Evolutionary conservation across 352 stramenopile genomes (phyloP).

Genomic region (Phytophthora agathidicida): DNA sequence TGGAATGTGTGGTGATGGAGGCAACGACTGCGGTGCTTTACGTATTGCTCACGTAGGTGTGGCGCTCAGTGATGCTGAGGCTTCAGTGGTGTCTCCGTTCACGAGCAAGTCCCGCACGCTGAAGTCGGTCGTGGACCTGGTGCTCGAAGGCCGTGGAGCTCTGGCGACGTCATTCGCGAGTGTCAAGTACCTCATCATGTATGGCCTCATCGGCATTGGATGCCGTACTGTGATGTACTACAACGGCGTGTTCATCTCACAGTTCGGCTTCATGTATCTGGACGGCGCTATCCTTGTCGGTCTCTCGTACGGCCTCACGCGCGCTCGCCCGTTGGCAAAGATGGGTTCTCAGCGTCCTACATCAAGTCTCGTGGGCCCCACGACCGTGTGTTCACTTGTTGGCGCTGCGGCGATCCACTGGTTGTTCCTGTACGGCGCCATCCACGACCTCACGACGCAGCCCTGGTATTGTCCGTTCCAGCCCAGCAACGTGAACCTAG

Average conservation of each 20-base stretch:
- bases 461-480: slow-evolving; percentile 79
- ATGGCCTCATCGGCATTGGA: slow-evolving; percentile 85
- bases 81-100: slow-evolving; percentile 89
- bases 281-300: slow-evolving; percentile 82
- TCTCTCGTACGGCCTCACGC: slow-evolving; percentile 82
- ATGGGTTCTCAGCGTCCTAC: slow-evolving; percentile 79
- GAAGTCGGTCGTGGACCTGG: slow-evolving; percentile 76
- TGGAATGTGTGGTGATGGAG: slow-evolving; percentile 86
- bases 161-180: slow-evolving; percentile 81
- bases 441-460: slow-evolving; percentile 62
- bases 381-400: slow-evolving; percentile 67
- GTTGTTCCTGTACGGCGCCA: slow-evolving; percentile 71
- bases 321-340: slow-evolving; percentile 57
- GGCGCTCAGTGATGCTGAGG: slow-evolving; percentile 89
- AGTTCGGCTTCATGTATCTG: slow-evolving; percentile 87
- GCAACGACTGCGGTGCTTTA: slow-evolving; percentile 93
- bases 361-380: slow-evolving; percentile 80
- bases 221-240: slow-evolving; percentile 88
- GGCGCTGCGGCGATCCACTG: slow-evolving; percentile 73
- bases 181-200: slow-evolving; percentile 92
- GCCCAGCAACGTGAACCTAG: slow-evolving; percentile 65
- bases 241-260: slow-evolving; percentile 86
- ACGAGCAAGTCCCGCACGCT: slow-evolving; percentile 86
- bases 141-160: slow-evolving; percentile 81
- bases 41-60: slow-evolving; percentile 92